Base-by-base conservation (phyloP, 2,329 filamentous ascomycete genomes). In the Dendrostoma leiphaemia region DNA sequence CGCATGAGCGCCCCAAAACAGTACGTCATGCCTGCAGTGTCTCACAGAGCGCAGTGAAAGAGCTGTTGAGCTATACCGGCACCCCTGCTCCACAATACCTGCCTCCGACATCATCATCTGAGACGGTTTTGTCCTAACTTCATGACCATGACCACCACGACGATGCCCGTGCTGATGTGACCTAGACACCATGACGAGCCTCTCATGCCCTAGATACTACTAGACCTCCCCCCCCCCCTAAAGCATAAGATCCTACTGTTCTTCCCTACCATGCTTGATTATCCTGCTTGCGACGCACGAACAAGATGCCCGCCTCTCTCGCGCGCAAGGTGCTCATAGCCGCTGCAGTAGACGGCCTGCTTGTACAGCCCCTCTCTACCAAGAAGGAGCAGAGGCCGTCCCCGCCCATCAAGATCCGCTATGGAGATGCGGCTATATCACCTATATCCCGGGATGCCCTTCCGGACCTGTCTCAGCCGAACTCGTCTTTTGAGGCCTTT, bases 271-370 rank as follows among this genome's bases (percentile, higher is more conserved):
- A 57, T 41, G 13, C 35, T 38, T 53, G 54, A 55, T 61, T 24
- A 53, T 48, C 23, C 41, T 29, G 31, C 53, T 48, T 41, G 46
- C 38, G 40, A 23, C 37, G 26, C 44, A 44, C 38, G 45, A 48
- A 48, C 51, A 67, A 56, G 32, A 94, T 95, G 91, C 86, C 90
- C 53, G 10, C 44, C 40, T 80, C 82, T 61, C 75, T 96, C 57
- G 85, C 89, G 56, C 88, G 89, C 67, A 95, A 94, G 72, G 74
- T 96, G 52, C 68, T 91, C 60, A 84, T 96, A 62, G 87, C 87
- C 70, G 90, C 91, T 52, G 85, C 90, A 24, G 83, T 87, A 51
- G 91, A 97, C 65, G 91, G 91, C 54, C 79, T 97, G 49, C 77
- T 96, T 60, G 79, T 97, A 41, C 90, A 94, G 64, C 86, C 89